Evolutionary conservation across 164 flowering plant species (phyloP).

Genomic region (Sextonia rubra): DNA sequence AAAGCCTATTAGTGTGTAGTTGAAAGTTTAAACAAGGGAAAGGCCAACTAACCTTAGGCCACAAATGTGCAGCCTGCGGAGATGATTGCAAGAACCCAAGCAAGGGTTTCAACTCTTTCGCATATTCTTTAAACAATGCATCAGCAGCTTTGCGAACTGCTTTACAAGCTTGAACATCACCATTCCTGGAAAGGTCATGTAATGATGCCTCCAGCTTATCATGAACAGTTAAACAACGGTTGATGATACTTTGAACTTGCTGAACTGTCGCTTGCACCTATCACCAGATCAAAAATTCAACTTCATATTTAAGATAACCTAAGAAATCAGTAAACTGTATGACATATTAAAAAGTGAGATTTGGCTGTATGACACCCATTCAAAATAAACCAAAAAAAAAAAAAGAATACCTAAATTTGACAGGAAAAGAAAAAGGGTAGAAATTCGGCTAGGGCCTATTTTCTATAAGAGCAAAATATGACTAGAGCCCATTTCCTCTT

Average conservation of each 20-base stretch:
- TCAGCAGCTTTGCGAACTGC: slow-evolving; percentile 80
- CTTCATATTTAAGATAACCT: too few species aligned
- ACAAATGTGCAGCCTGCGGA: slow-evolving; percentile 60
- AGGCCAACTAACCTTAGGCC: slow-evolving; percentile 55
- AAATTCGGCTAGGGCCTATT: too few species aligned
- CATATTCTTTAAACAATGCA: slow-evolving; percentile 58
- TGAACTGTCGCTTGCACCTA: slow-evolving; percentile 76
- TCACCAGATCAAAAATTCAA: slow-evolving; percentile 6
- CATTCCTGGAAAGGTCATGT: slow-evolving; percentile 84
- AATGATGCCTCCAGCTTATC: slow-evolving; percentile 86
- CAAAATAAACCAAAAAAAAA: too few species aligned
- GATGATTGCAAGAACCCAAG: slow-evolving; percentile 66
- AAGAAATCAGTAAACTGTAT: too few species aligned
- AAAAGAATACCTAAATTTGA: too few species aligned
- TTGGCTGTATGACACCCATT: too few species aligned
- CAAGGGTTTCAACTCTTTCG: slow-evolving; percentile 76
- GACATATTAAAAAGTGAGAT: too few species aligned
- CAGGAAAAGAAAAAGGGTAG: too few species aligned
- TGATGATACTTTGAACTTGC: slow-evolving; percentile 48
- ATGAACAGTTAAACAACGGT: slow-evolving; percentile 51
- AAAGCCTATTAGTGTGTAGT: not conserved
- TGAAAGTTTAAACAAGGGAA: not conserved
- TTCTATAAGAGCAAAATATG: too few species aligned
- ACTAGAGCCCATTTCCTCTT: too few species aligned
- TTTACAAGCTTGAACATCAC: slow-evolving; percentile 90